Evolutionary conservation across 345 rosid species (phyloP).

Genomic region (Triadica sebifera): DNA sequence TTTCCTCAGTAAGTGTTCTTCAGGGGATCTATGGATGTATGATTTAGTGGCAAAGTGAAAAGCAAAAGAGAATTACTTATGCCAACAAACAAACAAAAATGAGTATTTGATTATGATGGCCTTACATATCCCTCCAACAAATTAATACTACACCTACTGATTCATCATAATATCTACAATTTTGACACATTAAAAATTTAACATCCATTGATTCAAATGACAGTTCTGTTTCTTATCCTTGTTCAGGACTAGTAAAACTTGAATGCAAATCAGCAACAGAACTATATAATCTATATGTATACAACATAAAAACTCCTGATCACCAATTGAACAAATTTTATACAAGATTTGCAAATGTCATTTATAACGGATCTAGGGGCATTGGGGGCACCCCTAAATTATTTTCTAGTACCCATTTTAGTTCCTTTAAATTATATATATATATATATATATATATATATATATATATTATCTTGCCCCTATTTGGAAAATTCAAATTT

Average conservation of each 20-base stretch:
- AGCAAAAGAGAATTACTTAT: neutral
- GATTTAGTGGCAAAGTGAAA: slow-evolving; percentile 8
- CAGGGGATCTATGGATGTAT: neutral
- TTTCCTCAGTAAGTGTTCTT: neutral
- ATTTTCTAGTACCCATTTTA: too few species aligned
- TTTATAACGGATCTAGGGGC: too few species aligned
- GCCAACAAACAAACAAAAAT: too few species aligned
- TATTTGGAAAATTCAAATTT: too few species aligned
- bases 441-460: too few species aligned
- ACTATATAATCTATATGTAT: neutral
- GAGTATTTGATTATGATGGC: neutral
- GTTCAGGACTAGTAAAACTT: neutral
- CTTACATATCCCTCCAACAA: neutral
- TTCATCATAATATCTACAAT: neutral
- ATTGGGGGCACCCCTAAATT: too few species aligned
- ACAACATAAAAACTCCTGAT: neutral
- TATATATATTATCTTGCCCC: too few species aligned
- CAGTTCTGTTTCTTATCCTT: too few species aligned
- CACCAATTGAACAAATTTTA: neutral
- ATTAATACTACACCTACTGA: neutral
- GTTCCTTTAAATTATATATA: too few species aligned
- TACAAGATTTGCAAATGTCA: neutral
- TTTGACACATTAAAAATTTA: too few species aligned
- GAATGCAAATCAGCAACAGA: neutral
- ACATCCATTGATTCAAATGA: too few species aligned